Evolutionary conservation across 805 yeast species (phyloP), one percentile per base, ranked within the genome.

Genomic region (Hanseniaspora nectarophila): DNA sequence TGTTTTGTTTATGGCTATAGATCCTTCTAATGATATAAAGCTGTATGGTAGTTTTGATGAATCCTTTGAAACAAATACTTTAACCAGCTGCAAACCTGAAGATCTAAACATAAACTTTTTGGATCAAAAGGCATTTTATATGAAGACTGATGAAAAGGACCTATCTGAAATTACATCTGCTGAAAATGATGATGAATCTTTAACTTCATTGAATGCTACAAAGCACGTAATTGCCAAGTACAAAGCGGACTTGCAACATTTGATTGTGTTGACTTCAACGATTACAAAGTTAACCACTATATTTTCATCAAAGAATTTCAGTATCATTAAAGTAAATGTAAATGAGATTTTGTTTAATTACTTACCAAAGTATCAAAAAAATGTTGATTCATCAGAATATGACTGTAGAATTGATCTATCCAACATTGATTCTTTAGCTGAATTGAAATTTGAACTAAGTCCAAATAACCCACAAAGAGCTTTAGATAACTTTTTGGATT

Each of bases 271-370:
- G 12, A 66, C 65, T 2, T 65, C 66, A 52, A 68, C 66, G 5
- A 63, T 66, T 6, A 68, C 65, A 42, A 62, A 61, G 35, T 44
- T 66, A 34, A 66, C 64, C 48, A 58, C 61, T 20, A 65, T 61
- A 44, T 66, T 66, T 52, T 59, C 63, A 13, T 61, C 67, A 10
- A 61, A 61, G 5, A 56, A 58, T 46, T 66, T 66, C 54, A 59
- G 59, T 43, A 63, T 66, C 31, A 58, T 64, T 10, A 61, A 61
- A 23, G 51, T 65, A 37, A 61, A 61, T 45, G 65, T 66, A 7
- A 63, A 65, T 44, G 67, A 66, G 53, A 64, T 66, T 13, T 57
- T 65, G 8, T 66, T 66, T 56, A 64, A 65, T 48, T 66, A 66
- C 54, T 53, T 66, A 26, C 59, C 60, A 24, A 57, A 61, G 42